Conservation (phyloP, 2,329 filamentous ascomycete species). For the Sphaerulina vaccinii region DNA sequence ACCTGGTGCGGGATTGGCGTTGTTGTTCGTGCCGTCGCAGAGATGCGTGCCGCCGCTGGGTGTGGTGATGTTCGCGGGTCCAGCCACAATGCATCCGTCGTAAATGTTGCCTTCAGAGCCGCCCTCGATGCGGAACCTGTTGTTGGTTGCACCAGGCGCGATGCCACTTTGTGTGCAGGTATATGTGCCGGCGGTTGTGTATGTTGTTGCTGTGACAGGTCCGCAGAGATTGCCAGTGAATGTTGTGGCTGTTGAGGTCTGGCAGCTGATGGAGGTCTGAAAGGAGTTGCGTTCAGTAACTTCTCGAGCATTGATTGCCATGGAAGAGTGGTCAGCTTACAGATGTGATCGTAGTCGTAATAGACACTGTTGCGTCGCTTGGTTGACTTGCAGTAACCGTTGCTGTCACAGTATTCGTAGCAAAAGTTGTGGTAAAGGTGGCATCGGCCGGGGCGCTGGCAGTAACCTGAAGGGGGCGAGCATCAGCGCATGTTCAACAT, state of each 20-base stretch:
- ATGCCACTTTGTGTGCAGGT: conserved; percentile 3
- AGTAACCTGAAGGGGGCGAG: neutral
- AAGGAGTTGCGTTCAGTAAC: too few relatives aligned
- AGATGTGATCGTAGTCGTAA: neutral
- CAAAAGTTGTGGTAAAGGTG: neutral
- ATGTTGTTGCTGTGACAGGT: neutral
- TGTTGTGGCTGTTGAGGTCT: neutral
- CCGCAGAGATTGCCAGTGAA: neutral
- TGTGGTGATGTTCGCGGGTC: conserved; percentile 24
- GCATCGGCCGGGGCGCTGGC: neutral
- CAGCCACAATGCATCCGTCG: conserved; percentile 23
- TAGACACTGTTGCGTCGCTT: conserved; percentile 2
- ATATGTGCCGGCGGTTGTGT: conserved; percentile 13
- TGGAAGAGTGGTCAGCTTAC: too few relatives aligned
- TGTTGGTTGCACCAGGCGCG: conserved; percentile 3
- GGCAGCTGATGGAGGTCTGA: neutral
- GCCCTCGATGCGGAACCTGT: conserved; percentile 29
- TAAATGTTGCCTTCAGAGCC: conserved; percentile 22
- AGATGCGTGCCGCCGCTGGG: conserved; percentile 19
- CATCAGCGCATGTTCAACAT: neutral
- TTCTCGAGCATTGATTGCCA: too few relatives aligned
- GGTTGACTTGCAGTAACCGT: neutral
- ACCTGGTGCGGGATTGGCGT: conserved; percentile 9
- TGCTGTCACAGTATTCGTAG: neutral
- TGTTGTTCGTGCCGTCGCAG: conserved; percentile 25